A percentile compares a stretch with the other conserved stretches of the same genome.
phyloP scores from a whole-genome alignment of 805 yeast genomes.

The Candida suzukii region DNA sequence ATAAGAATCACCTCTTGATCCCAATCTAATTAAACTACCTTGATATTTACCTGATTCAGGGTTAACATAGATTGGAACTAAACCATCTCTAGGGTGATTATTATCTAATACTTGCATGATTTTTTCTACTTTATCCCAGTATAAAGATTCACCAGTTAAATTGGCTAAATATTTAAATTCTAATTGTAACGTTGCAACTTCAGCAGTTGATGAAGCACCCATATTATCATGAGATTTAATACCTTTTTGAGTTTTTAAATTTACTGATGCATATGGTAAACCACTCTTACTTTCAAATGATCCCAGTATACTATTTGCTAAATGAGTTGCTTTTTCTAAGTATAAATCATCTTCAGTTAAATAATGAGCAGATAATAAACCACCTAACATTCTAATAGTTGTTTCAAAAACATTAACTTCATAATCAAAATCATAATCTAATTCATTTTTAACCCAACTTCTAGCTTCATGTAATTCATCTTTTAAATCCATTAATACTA shows the following conservation, averaged over 20 bases:
- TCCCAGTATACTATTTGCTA: conserved; percentile 67
- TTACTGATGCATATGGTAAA: conserved; percentile 73
- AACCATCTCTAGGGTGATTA: conserved; percentile 60
- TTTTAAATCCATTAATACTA: conserved; percentile 66
- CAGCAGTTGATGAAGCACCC: conserved; percentile 87
- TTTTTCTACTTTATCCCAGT: conserved; percentile 74
- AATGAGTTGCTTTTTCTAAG: conserved; percentile 69
- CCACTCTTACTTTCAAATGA: conserved; percentile 65
- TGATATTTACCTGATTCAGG: conserved; percentile 69
- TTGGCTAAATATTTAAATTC: conserved; percentile 79
- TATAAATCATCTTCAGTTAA: conserved; percentile 62
- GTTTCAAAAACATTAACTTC: conserved; percentile 85
- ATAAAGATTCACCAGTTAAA: conserved; percentile 70
- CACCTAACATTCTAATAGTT: conserved; percentile 93
- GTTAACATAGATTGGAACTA: conserved; percentile 73
- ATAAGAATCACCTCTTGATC: conserved; percentile 90
- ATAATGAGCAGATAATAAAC: conserved; percentile 77
- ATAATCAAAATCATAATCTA: conserved; percentile 65
- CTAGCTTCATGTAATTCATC: conserved; percentile 60
- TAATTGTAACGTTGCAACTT: conserved; percentile 78
- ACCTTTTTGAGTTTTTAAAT: conserved; percentile 59
- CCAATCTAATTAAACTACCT: conserved; percentile 65
- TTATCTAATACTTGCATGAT: conserved; percentile 65
- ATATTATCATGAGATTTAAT: conserved; percentile 52
- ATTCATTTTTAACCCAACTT: conserved; percentile 65